phyloP scores from a whole-genome alignment of 2,329 filamentous ascomycete species.

The Macrophomina tecta region DNA sequence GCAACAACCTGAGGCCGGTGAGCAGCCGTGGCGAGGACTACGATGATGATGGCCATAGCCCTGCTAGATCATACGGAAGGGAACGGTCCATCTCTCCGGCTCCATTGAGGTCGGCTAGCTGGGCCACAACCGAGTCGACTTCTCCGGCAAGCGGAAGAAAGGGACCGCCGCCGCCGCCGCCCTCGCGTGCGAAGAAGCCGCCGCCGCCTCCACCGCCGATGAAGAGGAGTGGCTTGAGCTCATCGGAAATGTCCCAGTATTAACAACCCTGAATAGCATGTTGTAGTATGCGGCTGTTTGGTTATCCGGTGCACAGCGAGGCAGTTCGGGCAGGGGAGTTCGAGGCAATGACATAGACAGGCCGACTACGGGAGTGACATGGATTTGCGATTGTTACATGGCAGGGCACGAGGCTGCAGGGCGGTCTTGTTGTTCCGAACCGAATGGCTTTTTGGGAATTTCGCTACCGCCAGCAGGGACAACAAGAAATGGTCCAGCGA shows the following conservation, averaged over 20 bases:
- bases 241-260: constrained; percentile 22
- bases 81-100: constrained; percentile 62
- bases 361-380: constrained; percentile 2
- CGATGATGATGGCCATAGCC: constrained; percentile 40
- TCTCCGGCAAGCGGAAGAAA: constrained; percentile 35
- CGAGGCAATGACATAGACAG: background rate
- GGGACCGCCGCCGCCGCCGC: constrained; percentile 67
- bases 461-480: background rate
- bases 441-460: background rate
- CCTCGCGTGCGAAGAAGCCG: constrained; percentile 68
- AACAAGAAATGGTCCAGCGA: background rate
- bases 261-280: background rate
- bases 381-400: constrained; percentile 1
- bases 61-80: constrained; percentile 34
- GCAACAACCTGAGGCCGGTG: constrained; percentile 54
- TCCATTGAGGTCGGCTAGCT: constrained; percentile 59
- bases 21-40: constrained; percentile 41
- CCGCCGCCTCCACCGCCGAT: constrained; percentile 68
- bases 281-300: background rate
- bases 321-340: background rate
- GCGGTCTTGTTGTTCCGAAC: constrained; percentile 10
- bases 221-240: constrained; percentile 61
- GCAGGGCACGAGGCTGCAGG: constrained; percentile 18
- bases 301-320: background rate
- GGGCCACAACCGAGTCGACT: constrained; percentile 34